Percentiles rank a stretch among this genome's conserved stretches.
Conservation (phyloP, 768 basidiomycete species). For the Calvatia gigantea region DNA sequence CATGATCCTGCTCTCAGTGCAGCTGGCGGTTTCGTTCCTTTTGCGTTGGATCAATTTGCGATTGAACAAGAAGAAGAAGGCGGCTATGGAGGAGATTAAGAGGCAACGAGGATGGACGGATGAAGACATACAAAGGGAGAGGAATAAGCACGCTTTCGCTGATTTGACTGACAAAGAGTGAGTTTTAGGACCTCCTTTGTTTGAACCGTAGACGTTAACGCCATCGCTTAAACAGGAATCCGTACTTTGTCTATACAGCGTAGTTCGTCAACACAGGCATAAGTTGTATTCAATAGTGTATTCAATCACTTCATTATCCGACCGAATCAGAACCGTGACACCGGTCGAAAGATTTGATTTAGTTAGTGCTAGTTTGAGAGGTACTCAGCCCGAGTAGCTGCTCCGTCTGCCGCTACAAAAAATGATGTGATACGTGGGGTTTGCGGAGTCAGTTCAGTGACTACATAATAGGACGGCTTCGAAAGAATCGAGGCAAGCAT, state of each 20-base stretch:
- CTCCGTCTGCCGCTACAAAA: too few species aligned
- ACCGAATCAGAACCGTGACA: too few species aligned
- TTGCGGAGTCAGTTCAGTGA: too few species aligned
- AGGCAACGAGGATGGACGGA: slow-evolving; percentile 52
- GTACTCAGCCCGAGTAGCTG: too few species aligned
- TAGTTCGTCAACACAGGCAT: slow-evolving; percentile 8
- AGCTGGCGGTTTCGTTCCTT: slow-evolving; percentile 43
- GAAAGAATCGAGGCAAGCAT: slow-evolving; percentile 8
- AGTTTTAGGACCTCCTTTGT: slow-evolving; percentile 18
- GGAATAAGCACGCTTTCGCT: slow-evolving; percentile 58
- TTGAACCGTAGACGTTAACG: neutral
- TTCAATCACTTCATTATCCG: too few species aligned
- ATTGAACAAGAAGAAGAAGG: slow-evolving; percentile 46
- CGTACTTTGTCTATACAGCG: slow-evolving; percentile 12
- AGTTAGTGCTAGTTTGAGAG: too few species aligned
- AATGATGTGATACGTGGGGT: too few species aligned
- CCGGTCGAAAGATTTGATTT: too few species aligned
- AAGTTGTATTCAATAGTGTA: slow-evolving; percentile 10
- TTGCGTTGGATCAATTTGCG: slow-evolving; percentile 53
- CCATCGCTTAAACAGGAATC: slow-evolving; percentile 8
- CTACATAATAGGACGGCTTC: too few species aligned
- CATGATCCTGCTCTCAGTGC: slow-evolving; percentile 52
- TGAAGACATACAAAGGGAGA: slow-evolving; percentile 52
- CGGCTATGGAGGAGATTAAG: slow-evolving; percentile 39
- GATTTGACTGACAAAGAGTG: slow-evolving; percentile 65